Percentiles rank a stretch among this genome's conserved stretches.
These are phyloP conservation scores for Endotrypanum monterogeii DNA, from an alignment of 208 protist species.

Conservation along the genomic window DNA sequence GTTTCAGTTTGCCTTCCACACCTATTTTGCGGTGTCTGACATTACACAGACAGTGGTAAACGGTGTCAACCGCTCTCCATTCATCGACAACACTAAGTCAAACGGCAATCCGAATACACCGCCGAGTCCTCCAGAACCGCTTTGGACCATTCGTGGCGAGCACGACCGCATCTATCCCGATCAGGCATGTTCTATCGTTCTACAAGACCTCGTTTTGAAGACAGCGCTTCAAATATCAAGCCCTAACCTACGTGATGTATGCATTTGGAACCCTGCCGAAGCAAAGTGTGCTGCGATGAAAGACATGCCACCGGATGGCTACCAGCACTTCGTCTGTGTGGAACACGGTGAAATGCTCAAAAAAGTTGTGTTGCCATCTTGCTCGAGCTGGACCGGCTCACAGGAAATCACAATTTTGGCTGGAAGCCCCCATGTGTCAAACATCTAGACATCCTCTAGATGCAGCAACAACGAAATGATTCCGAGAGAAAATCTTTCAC, in stretches of 20 bases:
- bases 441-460: slow-evolving; percentile 37
- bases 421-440: slow-evolving; percentile 44
- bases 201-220: slow-evolving; percentile 43
- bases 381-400: slow-evolving; percentile 59
- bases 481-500: neutral
- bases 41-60: slow-evolving; percentile 60
- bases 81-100: slow-evolving; percentile 63
- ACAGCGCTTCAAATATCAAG: slow-evolving; percentile 43
- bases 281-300: slow-evolving; percentile 68
- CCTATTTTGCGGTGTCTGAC: slow-evolving; percentile 78
- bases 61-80: slow-evolving; percentile 69
- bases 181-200: slow-evolving; percentile 44
- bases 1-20: slow-evolving; percentile 89
- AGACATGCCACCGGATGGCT: slow-evolving; percentile 82
- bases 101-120: slow-evolving; percentile 43
- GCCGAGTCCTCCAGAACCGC: slow-evolving; percentile 26
- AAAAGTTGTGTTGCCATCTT: slow-evolving; percentile 55
- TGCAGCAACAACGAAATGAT: neutral
- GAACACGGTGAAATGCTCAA: slow-evolving; percentile 82
- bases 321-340: slow-evolving; percentile 84
- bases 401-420: slow-evolving; percentile 49
- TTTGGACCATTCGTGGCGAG: slow-evolving; percentile 54
- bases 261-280: slow-evolving; percentile 88
- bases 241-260: slow-evolving; percentile 68
- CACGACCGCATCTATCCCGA: slow-evolving; percentile 82